These are phyloP conservation scores for Candida sp. DNA, from an alignment of 1,139 yeast species.

Conservation along the genomic window DNA sequence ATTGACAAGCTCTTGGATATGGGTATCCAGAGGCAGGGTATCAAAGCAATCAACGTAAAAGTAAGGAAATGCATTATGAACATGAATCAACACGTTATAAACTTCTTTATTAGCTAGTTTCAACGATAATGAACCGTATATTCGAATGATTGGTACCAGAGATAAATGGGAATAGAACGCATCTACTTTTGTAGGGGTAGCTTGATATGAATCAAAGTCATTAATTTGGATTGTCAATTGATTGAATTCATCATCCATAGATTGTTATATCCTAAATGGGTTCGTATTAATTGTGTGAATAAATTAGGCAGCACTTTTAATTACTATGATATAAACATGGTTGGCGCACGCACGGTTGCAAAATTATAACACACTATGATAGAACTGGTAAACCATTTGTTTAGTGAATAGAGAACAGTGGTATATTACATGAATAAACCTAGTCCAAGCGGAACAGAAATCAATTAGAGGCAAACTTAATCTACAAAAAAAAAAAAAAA, in stretches of 20 bases:
- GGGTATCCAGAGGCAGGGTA: constrained; percentile 4
- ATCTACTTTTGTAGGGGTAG: constrained; percentile 31
- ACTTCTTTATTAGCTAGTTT: constrained; percentile 7
- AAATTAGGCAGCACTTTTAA: not conserved
- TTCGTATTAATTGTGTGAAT: no score
- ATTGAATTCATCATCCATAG: not conserved
- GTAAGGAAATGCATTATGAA: constrained; percentile 87
- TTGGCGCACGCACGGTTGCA: not conserved
- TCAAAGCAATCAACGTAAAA: constrained; percentile 54
- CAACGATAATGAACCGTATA: constrained; percentile 63
- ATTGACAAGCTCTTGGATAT: constrained; percentile 9
- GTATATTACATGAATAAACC: no score
- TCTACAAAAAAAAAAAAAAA: no score
- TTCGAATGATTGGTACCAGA: constrained; percentile 71
- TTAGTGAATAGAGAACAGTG: no score
- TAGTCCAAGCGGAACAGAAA: no score
- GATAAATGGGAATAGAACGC: constrained; percentile 26
- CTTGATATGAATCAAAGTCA: constrained; percentile 64
- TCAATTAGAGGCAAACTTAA: no score
- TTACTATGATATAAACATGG: not conserved
- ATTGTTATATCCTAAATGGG: no score
- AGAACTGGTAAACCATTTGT: no score
- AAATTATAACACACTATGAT: not conserved
- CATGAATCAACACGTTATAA: constrained; percentile 48
- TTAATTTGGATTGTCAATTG: constrained; percentile 43